These are phyloP conservation scores for Anisodus acutangulus DNA, from an alignment of 257 asterid genomes.

Conservation along the genomic window DNA sequence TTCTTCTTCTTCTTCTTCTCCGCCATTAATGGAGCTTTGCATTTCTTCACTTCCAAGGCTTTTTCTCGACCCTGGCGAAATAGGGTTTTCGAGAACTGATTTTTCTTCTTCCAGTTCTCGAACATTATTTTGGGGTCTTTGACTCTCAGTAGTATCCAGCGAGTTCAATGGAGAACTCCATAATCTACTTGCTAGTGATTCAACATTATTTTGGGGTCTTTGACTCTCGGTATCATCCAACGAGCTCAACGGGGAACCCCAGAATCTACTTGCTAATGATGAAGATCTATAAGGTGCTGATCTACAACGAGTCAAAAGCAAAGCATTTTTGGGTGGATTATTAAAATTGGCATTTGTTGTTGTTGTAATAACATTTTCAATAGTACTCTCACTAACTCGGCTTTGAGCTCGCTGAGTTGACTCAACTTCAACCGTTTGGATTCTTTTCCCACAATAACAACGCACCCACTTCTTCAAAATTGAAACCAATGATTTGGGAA, in stretches of 20 bases:
- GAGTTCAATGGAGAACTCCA: slow-evolving; percentile 60
- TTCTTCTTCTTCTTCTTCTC: slow-evolving; percentile 22
- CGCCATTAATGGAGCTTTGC: slow-evolving; percentile 24
- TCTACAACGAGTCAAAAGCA: slow-evolving; percentile 82
- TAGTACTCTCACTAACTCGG: background rate
- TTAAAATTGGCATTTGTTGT: slow-evolving; percentile 12
- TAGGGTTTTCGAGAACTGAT: slow-evolving; percentile 22
- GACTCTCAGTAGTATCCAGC: no score
- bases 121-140: background rate
- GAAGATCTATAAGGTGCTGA: slow-evolving; percentile 98
- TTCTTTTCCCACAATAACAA: slow-evolving; percentile 48
- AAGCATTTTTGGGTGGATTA: slow-evolving; percentile 66
- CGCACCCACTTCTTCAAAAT: slow-evolving; percentile 46
- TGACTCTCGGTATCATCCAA: no score
- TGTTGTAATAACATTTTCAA: background rate
- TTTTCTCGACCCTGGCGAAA: slow-evolving; percentile 37
- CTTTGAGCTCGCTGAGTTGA: slow-evolving; percentile 34
- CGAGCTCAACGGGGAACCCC: slow-evolving; percentile 58
- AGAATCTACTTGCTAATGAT: slow-evolving; percentile 67
- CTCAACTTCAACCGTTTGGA: slow-evolving; percentile 44
- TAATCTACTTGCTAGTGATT: slow-evolving; percentile 64
- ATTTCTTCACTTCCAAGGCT: slow-evolving; percentile 35
- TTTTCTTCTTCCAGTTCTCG: slow-evolving; percentile 32
- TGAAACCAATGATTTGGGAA: slow-evolving; percentile 31
- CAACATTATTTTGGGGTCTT: background rate